Conservation (phyloP, 805 yeast genomes). For the Pichia sporocuriosa region DNA sequence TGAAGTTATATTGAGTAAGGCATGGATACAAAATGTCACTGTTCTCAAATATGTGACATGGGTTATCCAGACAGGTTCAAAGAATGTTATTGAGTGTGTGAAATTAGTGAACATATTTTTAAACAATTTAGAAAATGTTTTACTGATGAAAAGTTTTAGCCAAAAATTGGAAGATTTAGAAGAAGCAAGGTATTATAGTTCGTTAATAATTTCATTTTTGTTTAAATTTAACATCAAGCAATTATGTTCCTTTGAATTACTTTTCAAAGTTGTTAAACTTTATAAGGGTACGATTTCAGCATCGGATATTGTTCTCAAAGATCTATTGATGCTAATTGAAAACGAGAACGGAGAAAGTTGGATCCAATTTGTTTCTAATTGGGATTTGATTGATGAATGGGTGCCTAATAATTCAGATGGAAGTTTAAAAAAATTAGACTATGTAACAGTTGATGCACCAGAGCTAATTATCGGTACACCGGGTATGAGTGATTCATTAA, state of each 20-base stretch:
- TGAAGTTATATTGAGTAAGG: conserved; percentile 47
- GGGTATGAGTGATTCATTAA: conserved; percentile 32
- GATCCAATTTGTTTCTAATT: conserved; percentile 52
- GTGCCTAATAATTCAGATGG: background rate
- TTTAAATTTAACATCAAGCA: conserved; percentile 39
- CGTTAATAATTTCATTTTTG: conserved; percentile 43
- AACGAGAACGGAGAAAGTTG: conserved; percentile 44
- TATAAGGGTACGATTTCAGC: conserved; percentile 59
- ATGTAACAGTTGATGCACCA: conserved; percentile 25
- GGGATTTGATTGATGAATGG: conserved; percentile 47
- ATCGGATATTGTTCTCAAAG: conserved; percentile 57
- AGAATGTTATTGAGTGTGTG: conserved; percentile 34
- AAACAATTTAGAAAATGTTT: conserved; percentile 40
- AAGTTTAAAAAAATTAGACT: conserved; percentile 28
- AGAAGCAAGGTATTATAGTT: conserved; percentile 34
- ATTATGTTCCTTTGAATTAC: conserved; percentile 41
- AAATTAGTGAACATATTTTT: conserved; percentile 59
- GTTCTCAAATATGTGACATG: conserved; percentile 42
- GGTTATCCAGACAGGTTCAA: conserved; percentile 33
- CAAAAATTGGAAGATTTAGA: conserved; percentile 11
- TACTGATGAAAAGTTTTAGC: conserved; percentile 15
- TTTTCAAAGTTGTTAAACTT: conserved; percentile 42
- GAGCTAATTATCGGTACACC: conserved; percentile 31
- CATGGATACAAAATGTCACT: conserved; percentile 38
- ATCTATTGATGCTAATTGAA: conserved; percentile 54